A percentile compares a stretch with the other conserved stretches of the same genome.
Conservation (phyloP, 352 stramenopile species). For the Pythium coloratum region DNA sequence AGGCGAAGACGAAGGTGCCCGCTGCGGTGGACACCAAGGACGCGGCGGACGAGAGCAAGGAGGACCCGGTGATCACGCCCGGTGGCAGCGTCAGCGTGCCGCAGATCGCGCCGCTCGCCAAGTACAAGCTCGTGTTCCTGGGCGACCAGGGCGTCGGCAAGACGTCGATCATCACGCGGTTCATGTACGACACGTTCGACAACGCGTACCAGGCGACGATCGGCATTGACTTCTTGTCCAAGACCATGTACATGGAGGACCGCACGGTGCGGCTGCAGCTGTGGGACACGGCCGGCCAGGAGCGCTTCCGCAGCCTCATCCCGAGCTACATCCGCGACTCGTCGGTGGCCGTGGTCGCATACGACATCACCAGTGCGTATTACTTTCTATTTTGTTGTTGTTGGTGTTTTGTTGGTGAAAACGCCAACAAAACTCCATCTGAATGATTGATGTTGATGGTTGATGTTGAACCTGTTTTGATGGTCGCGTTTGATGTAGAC, state of each 20-base stretch:
- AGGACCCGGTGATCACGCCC: slow-evolving; percentile 23
- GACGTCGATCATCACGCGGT: slow-evolving; percentile 99
- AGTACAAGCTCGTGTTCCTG: slow-evolving; percentile 95
- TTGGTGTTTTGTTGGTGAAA: background rate
- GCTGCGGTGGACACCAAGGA: slow-evolving; percentile 23
- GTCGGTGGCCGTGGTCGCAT: slow-evolving; percentile 99
- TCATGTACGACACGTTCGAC: slow-evolving; percentile 99
- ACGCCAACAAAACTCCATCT: background rate
- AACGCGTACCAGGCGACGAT: slow-evolving; percentile 99
- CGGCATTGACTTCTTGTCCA: slow-evolving; percentile 99
- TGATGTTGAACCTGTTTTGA: background rate
- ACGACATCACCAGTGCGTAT: slow-evolving; percentile 97
- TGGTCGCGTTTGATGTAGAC: slow-evolving; percentile 50
- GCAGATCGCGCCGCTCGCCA: slow-evolving; percentile 90
- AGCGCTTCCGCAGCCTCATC: slow-evolving; percentile 95
- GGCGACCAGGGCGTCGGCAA: slow-evolving; percentile 98
- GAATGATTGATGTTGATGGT: background rate
- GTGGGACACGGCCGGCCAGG: slow-evolving; percentile 98
- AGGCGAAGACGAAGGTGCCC: slow-evolving; percentile 14
- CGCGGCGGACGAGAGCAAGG: slow-evolving; percentile 19
- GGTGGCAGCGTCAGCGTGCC: slow-evolving; percentile 41
- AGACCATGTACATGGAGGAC: slow-evolving; percentile 99
- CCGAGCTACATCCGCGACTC: slow-evolving; percentile 98
- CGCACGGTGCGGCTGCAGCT: slow-evolving; percentile 98
- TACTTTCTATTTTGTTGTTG: background rate